These are phyloP conservation scores for Sporothrix euskadiensis DNA, from an alignment of 2,329 filamentous ascomycete genomes.

Conservation along the genomic window DNA sequence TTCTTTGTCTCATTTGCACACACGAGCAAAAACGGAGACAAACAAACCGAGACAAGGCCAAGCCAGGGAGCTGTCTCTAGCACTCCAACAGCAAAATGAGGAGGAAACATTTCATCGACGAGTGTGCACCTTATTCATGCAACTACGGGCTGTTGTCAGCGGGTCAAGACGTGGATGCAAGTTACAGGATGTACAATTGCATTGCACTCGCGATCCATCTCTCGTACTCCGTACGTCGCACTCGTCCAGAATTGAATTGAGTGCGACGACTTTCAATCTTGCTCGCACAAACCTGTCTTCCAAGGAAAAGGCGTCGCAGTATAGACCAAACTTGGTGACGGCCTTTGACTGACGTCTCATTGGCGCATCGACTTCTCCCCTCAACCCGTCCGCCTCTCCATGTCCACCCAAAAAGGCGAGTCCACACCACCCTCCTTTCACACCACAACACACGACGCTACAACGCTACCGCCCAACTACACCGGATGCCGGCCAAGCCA, in stretches of 20 bases:
- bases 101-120: background rate
- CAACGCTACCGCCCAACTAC: background rate
- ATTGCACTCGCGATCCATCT: background rate
- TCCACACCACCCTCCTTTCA: background rate
- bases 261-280: background rate
- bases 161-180: no score
- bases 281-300: background rate
- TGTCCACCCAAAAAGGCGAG: background rate
- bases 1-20: background rate
- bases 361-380: background rate
- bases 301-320: background rate
- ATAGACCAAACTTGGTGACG: background rate
- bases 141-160: background rate
- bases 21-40: conserved; percentile 1
- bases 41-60: background rate
- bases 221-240: no score
- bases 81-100: background rate
- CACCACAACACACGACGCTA: background rate
- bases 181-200: no score
- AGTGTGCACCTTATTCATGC: conserved; percentile 5
- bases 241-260: background rate
- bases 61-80: background rate
- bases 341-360: background rate
- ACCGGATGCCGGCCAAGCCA: background rate
- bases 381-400: background rate